phyloP scores from a whole-genome alignment of 176 grass and related monocot genomes.

The Tillandsia fasciculata region DNA sequence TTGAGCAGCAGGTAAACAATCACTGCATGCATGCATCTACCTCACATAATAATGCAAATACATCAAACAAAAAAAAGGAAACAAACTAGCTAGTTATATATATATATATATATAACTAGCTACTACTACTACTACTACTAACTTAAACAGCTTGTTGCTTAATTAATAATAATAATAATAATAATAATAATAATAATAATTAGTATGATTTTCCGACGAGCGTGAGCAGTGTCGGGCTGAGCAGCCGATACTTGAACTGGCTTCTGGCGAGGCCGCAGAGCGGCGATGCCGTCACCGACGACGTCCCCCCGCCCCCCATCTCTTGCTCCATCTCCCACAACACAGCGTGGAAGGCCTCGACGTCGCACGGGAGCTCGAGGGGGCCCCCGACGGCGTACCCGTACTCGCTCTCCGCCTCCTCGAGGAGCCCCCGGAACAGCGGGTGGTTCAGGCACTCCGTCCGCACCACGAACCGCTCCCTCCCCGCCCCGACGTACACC shows the following conservation, averaged over 20 bases:
- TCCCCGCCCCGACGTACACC: constrained; percentile 33
- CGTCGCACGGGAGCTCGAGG: constrained; percentile 45
- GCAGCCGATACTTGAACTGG: constrained; percentile 22
- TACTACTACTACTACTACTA: too few species aligned
- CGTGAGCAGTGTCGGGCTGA: not conserved
- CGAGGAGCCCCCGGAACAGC: constrained; percentile 40
- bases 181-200: too few species aligned
- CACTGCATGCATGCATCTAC: too few species aligned
- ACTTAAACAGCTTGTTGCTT: too few species aligned
- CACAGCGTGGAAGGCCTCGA: constrained; percentile 28
- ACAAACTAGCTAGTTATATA: too few species aligned
- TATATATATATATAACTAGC: too few species aligned
- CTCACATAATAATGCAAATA: too few species aligned
- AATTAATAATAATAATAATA: too few species aligned
- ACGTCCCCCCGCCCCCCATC: not conserved
- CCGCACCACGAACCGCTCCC: constrained; percentile 40
- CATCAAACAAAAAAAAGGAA: too few species aligned
- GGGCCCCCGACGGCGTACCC: constrained; percentile 41
- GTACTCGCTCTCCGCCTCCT: constrained; percentile 47
- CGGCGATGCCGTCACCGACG: not conserved
- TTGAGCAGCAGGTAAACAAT: too few species aligned
- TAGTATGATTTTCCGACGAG: not conserved
- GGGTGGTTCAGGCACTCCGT: constrained; percentile 44
- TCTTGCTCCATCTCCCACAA: constrained; percentile 47
- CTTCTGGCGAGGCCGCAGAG: constrained; percentile 20